Conservation (phyloP, 164 flowering plant genomes). For the Houttuynia cordata region DNA sequence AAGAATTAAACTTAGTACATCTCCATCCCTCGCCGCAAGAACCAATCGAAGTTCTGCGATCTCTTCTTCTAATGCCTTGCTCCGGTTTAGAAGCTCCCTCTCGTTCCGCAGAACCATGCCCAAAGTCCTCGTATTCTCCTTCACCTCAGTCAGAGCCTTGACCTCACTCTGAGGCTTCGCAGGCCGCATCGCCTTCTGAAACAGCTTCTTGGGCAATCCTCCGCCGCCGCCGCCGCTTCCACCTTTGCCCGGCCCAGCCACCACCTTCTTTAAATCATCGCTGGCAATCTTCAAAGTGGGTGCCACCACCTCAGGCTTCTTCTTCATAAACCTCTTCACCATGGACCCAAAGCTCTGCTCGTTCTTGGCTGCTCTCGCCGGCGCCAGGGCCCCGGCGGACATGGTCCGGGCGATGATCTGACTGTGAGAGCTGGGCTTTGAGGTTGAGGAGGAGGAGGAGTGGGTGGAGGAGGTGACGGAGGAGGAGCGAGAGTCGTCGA, state of each 20-base stretch:
- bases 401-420: conserved; percentile 28
- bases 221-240: too few relatives aligned
- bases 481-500: conserved; percentile 50
- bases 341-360: conserved; percentile 36
- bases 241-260: conserved; percentile 6
- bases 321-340: conserved; percentile 69
- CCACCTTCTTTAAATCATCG: conserved; percentile 64
- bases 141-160: conserved; percentile 73
- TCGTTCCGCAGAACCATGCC: conserved; percentile 94
- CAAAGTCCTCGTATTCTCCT: conserved; percentile 73
- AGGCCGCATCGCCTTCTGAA: conserved; percentile 28
- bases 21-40: conserved; percentile 49
- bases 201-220: conserved; percentile 52
- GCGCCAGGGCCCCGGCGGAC: conserved; percentile 15
- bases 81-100: conserved; percentile 71
- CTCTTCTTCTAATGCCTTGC: conserved; percentile 58
- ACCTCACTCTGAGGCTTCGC: conserved; percentile 11
- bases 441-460: conserved; percentile 51
- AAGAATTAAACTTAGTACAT: conserved; percentile 21
- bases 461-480: too few relatives aligned
- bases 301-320: conserved; percentile 17
- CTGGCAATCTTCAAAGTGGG: conserved; percentile 45
- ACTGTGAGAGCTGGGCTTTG: conserved; percentile 15
- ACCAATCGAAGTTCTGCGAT: conserved; percentile 41
- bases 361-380: conserved; percentile 14